A percentile compares a stretch with the other conserved stretches of the same genome.
phyloP scores from a whole-genome alignment of 768 basidiomycete species.

The Zangia roseola region DNA sequence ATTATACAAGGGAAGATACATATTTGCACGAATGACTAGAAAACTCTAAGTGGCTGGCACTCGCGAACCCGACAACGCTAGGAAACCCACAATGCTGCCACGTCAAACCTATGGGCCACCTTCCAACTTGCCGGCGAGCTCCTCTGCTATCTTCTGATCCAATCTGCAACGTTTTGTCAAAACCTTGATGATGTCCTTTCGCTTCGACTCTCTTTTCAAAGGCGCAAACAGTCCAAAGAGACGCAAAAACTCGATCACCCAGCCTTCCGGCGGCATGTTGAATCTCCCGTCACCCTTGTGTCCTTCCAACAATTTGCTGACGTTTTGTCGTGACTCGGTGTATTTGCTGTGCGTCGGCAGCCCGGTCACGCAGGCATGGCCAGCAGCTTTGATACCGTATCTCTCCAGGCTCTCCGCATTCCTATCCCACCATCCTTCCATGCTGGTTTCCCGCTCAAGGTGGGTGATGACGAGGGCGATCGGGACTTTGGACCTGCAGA shows the following conservation, averaged over 20 bases:
- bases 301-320: constrained; percentile 14
- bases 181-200: constrained; percentile 23
- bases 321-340: constrained; percentile 17
- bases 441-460: constrained; percentile 35
- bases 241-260: constrained; percentile 26
- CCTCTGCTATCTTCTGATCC: constrained; percentile 16
- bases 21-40: constrained; percentile 4
- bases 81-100: neutral
- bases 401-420: constrained; percentile 24
- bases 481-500: constrained; percentile 36
- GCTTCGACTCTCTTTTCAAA: constrained; percentile 21
- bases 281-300: constrained; percentile 18
- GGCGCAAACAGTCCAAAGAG: constrained; percentile 23
- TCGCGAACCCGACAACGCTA: neutral
- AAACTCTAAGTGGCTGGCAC: neutral
- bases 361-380: constrained; percentile 38
- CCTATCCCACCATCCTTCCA: constrained; percentile 37
- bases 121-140: constrained; percentile 21
- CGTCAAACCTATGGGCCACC: neutral
- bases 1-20: constrained; percentile 4
- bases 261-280: constrained; percentile 25
- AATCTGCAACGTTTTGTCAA: constrained; percentile 31
- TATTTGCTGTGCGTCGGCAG: constrained; percentile 30
- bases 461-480: constrained; percentile 38
- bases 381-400: constrained; percentile 27